These are phyloP conservation scores for Lasiodiplodia hormozganensis DNA, from an alignment of 2,329 filamentous ascomycete genomes.

Conservation along the genomic window DNA sequence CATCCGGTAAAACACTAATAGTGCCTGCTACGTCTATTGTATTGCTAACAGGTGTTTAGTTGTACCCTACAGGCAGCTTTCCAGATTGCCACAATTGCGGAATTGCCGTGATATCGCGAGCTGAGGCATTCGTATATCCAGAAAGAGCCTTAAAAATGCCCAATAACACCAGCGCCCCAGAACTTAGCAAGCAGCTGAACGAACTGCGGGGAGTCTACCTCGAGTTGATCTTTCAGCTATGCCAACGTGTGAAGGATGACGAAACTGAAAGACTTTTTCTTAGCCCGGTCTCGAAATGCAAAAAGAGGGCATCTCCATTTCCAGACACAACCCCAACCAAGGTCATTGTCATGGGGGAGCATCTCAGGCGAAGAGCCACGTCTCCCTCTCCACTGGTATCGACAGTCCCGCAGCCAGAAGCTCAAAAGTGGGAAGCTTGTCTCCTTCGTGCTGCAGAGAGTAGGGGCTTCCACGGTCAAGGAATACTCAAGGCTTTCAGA, in stretches of 20 bases:
- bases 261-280: background rate
- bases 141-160: background rate
- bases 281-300: background rate
- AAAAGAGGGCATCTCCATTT: background rate
- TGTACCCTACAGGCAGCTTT: background rate
- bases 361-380: background rate
- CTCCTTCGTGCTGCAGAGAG: background rate
- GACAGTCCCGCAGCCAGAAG: background rate
- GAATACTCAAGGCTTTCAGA: constrained; percentile 1
- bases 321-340: background rate
- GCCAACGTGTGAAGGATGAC: background rate
- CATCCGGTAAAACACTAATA: background rate
- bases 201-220: background rate
- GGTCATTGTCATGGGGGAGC: background rate
- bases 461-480: background rate
- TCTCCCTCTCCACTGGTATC: background rate
- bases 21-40: background rate
- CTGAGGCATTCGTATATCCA: constrained; percentile 10
- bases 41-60: background rate
- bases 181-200: background rate
- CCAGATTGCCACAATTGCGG: background rate
- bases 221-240: background rate
- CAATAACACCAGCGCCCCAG: background rate
- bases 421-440: background rate
- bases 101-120: background rate